Evolutionary conservation across 768 basidiomycete genomes (phyloP).

Genomic region (Pseudohyphozyma bogoriensis): DNA sequence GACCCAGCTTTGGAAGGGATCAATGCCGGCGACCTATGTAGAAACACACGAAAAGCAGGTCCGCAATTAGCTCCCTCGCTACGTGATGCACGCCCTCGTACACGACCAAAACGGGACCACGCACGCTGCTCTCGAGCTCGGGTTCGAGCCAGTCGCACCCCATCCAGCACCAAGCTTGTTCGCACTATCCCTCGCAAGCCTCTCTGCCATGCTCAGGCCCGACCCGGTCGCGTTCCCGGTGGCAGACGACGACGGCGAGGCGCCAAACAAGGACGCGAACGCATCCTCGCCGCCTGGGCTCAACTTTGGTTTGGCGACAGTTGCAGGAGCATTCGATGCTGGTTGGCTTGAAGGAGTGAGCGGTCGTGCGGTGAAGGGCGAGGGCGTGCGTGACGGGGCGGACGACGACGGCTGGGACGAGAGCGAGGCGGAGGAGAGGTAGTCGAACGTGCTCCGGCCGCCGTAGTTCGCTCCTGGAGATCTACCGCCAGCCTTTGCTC

Average conservation of each 20-base stretch:
- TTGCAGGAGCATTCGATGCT: not conserved
- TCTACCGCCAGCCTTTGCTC: not conserved
- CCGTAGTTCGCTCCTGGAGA: not conserved
- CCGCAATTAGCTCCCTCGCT: not conserved
- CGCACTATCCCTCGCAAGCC: conserved; percentile 2
- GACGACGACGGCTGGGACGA: not conserved
- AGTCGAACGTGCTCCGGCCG: conserved; percentile 17
- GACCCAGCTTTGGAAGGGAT: not conserved
- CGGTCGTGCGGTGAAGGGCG: not conserved
- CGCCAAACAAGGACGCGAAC: conserved; percentile 21
- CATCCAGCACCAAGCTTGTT: not conserved
- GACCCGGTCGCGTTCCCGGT: too few species aligned
- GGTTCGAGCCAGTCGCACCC: not conserved
- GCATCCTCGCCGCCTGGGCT: conserved; percentile 17
- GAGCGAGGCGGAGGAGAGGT: conserved; percentile 14
- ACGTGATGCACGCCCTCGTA: not conserved
- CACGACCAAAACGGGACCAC: not conserved
- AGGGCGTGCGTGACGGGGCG: too few species aligned
- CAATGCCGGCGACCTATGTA: conserved; percentile 4
- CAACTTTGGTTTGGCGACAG: not conserved
- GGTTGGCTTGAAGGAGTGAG: not conserved
- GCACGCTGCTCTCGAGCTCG: not conserved
- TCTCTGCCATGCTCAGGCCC: conserved; percentile 17
- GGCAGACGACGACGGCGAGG: not conserved
- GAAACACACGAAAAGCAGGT: not conserved